Conservation (phyloP, 352 stramenopile genomes). For the Phytopythium sindhum region DNA sequence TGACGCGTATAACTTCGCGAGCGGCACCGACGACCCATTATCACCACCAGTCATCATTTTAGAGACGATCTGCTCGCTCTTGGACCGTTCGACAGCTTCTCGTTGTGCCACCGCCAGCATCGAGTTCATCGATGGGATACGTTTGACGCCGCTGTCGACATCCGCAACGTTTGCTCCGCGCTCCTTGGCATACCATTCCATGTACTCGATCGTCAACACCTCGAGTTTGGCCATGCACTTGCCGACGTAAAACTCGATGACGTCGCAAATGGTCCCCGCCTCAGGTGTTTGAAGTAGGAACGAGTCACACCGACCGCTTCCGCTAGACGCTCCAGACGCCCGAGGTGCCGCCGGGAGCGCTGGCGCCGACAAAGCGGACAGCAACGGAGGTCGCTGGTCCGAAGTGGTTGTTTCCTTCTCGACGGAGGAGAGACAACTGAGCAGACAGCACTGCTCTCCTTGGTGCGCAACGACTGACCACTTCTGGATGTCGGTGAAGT, state of each 20-base stretch:
- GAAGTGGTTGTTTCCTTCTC: slow-evolving; percentile 1
- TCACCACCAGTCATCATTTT: not conserved
- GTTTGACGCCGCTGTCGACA: not conserved
- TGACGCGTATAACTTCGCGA: not conserved
- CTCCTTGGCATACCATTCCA: slow-evolving; percentile 14
- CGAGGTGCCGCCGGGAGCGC: not conserved
- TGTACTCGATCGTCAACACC: slow-evolving; percentile 29
- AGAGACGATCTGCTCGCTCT: not conserved
- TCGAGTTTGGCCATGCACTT: slow-evolving; percentile 81
- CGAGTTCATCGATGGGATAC: not conserved
- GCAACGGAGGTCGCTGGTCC: not conserved
- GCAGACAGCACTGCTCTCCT: slow-evolving; percentile 48
- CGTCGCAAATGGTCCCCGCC: slow-evolving; percentile 46
- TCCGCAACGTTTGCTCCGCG: not conserved
- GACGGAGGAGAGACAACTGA: slow-evolving; percentile 31
- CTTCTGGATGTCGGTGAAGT: slow-evolving; percentile 78
- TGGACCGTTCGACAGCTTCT: slow-evolving; percentile 1
- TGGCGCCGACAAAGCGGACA: not conserved
- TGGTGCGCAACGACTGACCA: slow-evolving; percentile 66
- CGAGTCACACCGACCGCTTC: slow-evolving; percentile 21
- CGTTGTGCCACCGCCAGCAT: not conserved
- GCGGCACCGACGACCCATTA: not conserved
- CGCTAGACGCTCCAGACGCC: not conserved
- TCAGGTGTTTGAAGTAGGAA: slow-evolving; percentile 64
- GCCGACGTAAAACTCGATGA: slow-evolving; percentile 77